Base-by-base conservation (phyloP, 2,329 filamentous ascomycete genomes). In the Penicillium nordicum region DNA sequence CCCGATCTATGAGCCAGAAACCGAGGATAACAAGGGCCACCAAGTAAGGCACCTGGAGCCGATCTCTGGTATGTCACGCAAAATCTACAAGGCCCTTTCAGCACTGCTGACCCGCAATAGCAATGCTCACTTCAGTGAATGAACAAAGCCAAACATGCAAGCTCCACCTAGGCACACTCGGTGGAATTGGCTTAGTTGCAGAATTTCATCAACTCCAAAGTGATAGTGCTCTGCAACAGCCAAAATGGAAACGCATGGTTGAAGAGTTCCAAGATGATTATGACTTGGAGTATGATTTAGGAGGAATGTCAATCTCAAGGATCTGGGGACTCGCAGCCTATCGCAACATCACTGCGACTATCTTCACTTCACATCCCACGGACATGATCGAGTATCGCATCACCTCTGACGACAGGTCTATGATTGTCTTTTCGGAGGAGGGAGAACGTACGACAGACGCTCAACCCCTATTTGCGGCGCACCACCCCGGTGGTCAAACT, bases 301-400 rank as follows among this genome's bases (percentile, higher is more conserved):
- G 76, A 23, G 79, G 79, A 6, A 70, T 80, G 50, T 76, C 78
- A 8, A 69, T 76, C n/a, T 74, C 78, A 7, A 79, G 79, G 58
- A 74, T 79, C 8, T 85, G 82, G 79, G 84, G 84, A 2, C 69
- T 84, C 6, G 75, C 78, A 11, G 79, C 80, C 18, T 65, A 79
- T 18, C 74, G 77, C 23, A 78, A 79, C 30, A 76, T 78, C 25
- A 67, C 79, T 14, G 82, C 80, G 5, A 74, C 75, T 4, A 81
- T 78, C 53, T 73, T 79, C 45, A 81, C 79, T 2, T 63, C 82
- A 29, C 82, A 86, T 64, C 83, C 83, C 0, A 80, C 77, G 4
- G 79, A 85, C 64, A 80, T 82, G 72, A 72, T 84, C 14, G 81
- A 85, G 57, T 85, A 85, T 63, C 76, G 76, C 0, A 80, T 80